Conservation (phyloP, 495 filamentous ascomycete species). For the Daldinia childiae region DNA sequence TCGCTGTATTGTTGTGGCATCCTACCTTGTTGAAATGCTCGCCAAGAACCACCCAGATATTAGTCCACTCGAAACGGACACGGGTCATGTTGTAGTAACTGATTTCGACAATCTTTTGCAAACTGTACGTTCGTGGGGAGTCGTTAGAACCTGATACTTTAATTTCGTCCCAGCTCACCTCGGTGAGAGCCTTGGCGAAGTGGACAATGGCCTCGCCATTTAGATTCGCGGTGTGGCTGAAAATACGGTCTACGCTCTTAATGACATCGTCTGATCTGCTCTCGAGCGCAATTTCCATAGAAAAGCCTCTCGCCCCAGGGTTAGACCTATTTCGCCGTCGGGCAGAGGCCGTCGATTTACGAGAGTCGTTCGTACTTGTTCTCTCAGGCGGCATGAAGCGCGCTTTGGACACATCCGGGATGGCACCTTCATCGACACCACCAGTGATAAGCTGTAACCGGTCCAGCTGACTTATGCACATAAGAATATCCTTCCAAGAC, state of each 20-base stretch:
- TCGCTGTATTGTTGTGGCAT: conserved; percentile 91
- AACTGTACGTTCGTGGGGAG: conserved; percentile 91
- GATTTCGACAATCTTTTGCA: conserved; percentile 98
- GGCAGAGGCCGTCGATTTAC: conserved; percentile 73
- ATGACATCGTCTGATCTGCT: conserved; percentile 91
- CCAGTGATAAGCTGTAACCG: conserved; percentile 93
- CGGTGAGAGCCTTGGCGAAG: conserved; percentile 90
- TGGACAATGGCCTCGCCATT: conserved; percentile 97
- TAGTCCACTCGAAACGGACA: conserved; percentile 97
- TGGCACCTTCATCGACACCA: conserved; percentile 88
- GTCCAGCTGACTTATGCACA: conserved; percentile 96
- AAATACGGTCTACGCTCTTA: conserved; percentile 92
- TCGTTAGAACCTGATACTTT: conserved; percentile 95
- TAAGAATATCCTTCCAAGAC: conserved; percentile 95
- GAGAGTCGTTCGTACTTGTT: conserved; percentile 58
- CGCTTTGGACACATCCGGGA: conserved; percentile 91
- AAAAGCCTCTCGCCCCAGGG: conserved; percentile 73
- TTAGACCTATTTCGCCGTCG: conserved; percentile 73
- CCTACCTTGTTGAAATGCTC: conserved; percentile 98
- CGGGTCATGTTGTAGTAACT: conserved; percentile 99
- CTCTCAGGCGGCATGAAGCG: conserved; percentile 69
- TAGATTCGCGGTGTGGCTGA: conserved; percentile 92
- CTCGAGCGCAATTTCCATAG: conserved; percentile 87
- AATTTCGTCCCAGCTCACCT: conserved; percentile 99
- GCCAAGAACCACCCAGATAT: conserved; percentile 94